phyloP scores from a whole-genome alignment of 352 stramenopile species.

The Phytophthora foliorum region DNA sequence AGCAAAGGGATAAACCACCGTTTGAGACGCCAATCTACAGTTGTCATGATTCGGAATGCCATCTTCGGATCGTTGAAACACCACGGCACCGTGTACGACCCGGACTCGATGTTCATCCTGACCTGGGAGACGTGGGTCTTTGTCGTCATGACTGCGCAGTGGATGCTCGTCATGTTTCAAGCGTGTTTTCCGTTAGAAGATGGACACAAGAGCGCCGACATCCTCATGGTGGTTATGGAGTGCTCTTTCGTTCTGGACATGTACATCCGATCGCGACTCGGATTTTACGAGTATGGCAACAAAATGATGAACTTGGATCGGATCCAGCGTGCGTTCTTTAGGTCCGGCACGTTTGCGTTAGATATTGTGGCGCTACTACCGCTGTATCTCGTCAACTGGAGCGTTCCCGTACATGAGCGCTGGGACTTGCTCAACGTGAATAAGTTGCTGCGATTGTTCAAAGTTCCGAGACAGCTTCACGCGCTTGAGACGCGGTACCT shows the following conservation, averaged over 20 bases:
- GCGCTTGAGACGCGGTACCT: slow-evolving; percentile 69
- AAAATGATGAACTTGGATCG: slow-evolving; percentile 57
- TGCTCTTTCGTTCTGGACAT: slow-evolving; percentile 58
- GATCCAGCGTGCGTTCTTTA: slow-evolving; percentile 53
- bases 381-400: slow-evolving; percentile 63
- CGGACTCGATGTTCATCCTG: slow-evolving; percentile 54
- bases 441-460: slow-evolving; percentile 63
- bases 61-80: slow-evolving; percentile 28
- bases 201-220: slow-evolving; percentile 15
- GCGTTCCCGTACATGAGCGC: slow-evolving; percentile 15
- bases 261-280: slow-evolving; percentile 55
- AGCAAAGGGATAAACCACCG: neutral
- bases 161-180: slow-evolving; percentile 56
- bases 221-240: slow-evolving; percentile 48
- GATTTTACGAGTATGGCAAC: slow-evolving; percentile 76
- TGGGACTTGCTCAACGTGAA: slow-evolving; percentile 73
- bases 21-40: slow-evolving; percentile 22
- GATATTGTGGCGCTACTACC: slow-evolving; percentile 60
- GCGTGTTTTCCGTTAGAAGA: slow-evolving; percentile 45
- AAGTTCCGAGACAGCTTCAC: slow-evolving; percentile 57
- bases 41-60: slow-evolving; percentile 22
- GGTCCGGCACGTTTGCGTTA: slow-evolving; percentile 47
- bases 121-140: slow-evolving; percentile 71
- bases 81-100: slow-evolving; percentile 36
- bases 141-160: slow-evolving; percentile 59